Base-by-base conservation (phyloP, 495 filamentous ascomycete genomes). In the Xylaria flabelliformis region DNA sequence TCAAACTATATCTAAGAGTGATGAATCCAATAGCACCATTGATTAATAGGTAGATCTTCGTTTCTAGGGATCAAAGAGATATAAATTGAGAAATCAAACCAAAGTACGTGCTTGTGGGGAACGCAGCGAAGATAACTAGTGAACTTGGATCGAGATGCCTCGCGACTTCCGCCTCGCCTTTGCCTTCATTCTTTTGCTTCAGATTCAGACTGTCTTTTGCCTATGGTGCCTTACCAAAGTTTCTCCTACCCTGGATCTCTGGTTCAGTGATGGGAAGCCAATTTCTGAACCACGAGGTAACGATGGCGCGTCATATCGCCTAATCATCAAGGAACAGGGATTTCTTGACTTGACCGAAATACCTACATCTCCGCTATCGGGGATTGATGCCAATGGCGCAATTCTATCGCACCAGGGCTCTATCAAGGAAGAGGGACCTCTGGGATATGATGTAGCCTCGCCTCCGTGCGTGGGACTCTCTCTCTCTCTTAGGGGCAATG, bases 311-410 rank as follows among this genome's bases (percentile, higher is more conserved):
- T 64, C 62, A 29, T 8, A 64, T 6, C 59, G 69, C 10, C 61
- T 71, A 12, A 71, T 71, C 42, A 19, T 71, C 12, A 46, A 71
- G 21, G 12, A 55, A 5, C 46, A 65, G 3, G 69, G 59, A 44
- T 71, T 71, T 42, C 61, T 71, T 21, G 69, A 71, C 32, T 29
- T 71, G 5, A 71, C 61, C 29, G 69, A 53, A 29, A 44, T 71
- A 41, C 42, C 21, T 29, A 36, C 46, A 24, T 12, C n/a, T 0
- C n/a, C 19, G 17, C 17, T n/a, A 8, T 19, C 1, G 9, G 19
- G 7, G 5, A 19, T 50, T 50, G 46, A 50, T 50, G 46, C 19
- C 7, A 50, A 50, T 3, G 46, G 46, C 46, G 5, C 19, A 7
- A 50, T 50, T 50, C 46, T 50, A 50, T 50, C 17, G 7, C 19